phyloP scores from a whole-genome alignment of 1,139 yeast genomes.

The Hyphopichia khmerensis region DNA sequence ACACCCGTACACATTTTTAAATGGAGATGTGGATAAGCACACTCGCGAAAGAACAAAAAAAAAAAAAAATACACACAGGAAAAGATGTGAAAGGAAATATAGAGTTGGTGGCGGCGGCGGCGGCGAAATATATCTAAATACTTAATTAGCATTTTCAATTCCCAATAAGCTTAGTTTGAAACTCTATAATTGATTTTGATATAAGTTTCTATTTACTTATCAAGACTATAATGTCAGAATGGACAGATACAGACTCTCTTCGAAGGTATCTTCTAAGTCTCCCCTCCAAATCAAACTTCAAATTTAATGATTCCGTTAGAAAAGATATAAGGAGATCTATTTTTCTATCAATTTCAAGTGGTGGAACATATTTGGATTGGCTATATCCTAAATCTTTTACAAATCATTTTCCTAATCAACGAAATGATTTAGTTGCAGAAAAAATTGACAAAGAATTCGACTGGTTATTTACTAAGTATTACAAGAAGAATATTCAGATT shows the following conservation, averaged over 20 bases:
- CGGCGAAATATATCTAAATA: background rate
- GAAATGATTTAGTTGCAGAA: constrained; percentile 11
- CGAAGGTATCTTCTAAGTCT: constrained; percentile 32
- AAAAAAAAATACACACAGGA: background rate
- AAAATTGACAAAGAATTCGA: constrained; percentile 33
- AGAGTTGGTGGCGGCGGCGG: background rate
- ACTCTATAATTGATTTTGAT: too few relatives aligned
- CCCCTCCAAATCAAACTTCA: constrained; percentile 35
- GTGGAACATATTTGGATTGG: constrained; percentile 48
- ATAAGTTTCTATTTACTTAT: too few relatives aligned
- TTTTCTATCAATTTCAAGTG: constrained; percentile 48
- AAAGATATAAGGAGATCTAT: constrained; percentile 49
- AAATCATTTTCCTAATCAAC: constrained; percentile 6
- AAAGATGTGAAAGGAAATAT: background rate
- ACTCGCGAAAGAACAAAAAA: too few relatives aligned
- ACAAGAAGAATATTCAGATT: constrained; percentile 19
- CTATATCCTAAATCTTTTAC: constrained; percentile 46
- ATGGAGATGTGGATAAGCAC: background rate
- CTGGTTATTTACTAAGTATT: constrained; percentile 35
- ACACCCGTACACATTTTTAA: background rate
- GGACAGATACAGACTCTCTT: constrained; percentile 4
- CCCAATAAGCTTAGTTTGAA: too few relatives aligned
- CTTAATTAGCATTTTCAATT: background rate
- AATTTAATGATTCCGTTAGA: constrained; percentile 32
- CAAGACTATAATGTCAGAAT: background rate